Conservation (phyloP, 1,284 basidiomycete species). For the Apiotrichum sp. region DNA sequence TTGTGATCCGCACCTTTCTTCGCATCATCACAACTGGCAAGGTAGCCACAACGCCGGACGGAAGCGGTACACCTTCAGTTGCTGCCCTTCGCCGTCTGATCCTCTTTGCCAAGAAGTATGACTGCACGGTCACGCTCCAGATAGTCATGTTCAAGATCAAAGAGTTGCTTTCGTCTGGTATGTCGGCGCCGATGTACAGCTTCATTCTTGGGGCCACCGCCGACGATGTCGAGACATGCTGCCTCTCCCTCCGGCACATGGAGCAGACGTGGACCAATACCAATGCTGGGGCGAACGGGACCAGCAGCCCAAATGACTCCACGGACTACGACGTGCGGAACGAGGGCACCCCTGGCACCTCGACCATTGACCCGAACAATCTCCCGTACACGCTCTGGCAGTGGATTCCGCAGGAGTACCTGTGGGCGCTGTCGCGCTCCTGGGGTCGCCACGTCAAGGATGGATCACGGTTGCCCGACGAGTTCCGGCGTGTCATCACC, state of each 20-base stretch:
- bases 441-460: conserved; percentile 7
- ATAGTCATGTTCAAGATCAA: conserved; percentile 5
- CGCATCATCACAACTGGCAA: conserved; percentile 8
- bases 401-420: conserved; percentile 14
- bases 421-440: conserved; percentile 11
- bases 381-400: conserved; percentile 14
- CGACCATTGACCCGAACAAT: conserved; percentile 11
- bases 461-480: conserved; percentile 1
- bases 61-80: conserved; percentile 1
- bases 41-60: conserved; percentile 5
- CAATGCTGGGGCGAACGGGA: not conserved
- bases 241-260: conserved; percentile 4
- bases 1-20: conserved; percentile 8
- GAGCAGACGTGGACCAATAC: conserved; percentile 6
- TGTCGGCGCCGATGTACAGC: conserved; percentile 5
- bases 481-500: conserved; percentile 6
- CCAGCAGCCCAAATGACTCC: not conserved
- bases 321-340: conserved; percentile 1
- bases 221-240: conserved; percentile 13
- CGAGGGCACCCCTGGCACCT: conserved; percentile 9
- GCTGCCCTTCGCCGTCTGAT: conserved; percentile 4
- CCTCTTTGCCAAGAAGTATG: conserved; percentile 13
- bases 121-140: conserved; percentile 8
- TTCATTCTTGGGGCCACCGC: conserved; percentile 11
- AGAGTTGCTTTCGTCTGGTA: conserved; percentile 3